Conservation (phyloP, 306 rosid genomes). For the Macrotyloma uniflorum region DNA sequence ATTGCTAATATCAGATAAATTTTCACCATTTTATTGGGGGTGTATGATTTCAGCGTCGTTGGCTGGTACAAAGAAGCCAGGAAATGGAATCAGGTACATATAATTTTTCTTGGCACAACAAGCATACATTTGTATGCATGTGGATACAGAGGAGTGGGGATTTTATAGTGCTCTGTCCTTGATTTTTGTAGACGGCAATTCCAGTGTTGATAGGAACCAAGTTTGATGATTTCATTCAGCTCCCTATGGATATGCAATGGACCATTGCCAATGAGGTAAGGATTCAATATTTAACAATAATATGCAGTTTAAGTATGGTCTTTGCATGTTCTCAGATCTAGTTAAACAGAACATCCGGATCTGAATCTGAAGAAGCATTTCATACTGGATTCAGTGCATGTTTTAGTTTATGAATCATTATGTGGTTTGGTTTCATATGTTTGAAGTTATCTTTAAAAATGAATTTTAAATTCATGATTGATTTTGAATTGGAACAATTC, state of each 20-base stretch:
- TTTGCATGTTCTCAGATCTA: neutral
- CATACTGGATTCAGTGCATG: neutral
- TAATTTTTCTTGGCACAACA: neutral
- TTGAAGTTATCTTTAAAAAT: neutral
- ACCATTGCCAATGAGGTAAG: constrained; percentile 88
- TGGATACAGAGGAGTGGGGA: neutral
- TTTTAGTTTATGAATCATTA: neutral
- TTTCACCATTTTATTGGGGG: neutral
- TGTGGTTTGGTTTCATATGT: neutral
- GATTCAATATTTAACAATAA: neutral
- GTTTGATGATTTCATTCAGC: constrained; percentile 96
- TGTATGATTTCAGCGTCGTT: constrained; percentile 58
- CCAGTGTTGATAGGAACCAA: constrained; percentile 92
- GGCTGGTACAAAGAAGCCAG: constrained; percentile 83
- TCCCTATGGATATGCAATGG: constrained; percentile 97
- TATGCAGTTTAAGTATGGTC: neutral
- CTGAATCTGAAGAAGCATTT: neutral
- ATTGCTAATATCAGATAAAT: constrained; percentile 19
- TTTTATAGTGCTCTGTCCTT: constrained; percentile 1
- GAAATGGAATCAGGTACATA: constrained; percentile 82
- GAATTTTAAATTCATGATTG: neutral
- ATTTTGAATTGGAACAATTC: neutral
- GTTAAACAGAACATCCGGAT: neutral
- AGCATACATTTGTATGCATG: neutral
- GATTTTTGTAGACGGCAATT: constrained; percentile 72